Evolutionary conservation across 768 basidiomycete genomes (phyloP), one percentile per base, ranked within the genome.

Genomic region (Butyriboletus loyo): DNA sequence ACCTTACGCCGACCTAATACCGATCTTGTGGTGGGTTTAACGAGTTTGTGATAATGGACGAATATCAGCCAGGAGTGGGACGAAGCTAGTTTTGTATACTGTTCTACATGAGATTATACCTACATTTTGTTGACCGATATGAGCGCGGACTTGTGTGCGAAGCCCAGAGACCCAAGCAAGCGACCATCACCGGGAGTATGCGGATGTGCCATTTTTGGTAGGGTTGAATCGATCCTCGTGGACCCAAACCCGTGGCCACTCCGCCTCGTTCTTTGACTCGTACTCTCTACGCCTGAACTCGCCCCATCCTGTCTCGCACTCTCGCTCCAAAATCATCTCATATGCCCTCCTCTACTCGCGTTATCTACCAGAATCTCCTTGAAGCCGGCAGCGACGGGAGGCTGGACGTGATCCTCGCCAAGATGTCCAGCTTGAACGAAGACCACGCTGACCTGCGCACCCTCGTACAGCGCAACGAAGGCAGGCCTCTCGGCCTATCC

Each of bases 391-490:
- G 21, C 31, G 65, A 66, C 39, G 59, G 64, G 31, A 65, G 25
- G 25, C 50, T 70, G 22, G 52, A 59, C 0, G 41, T 62, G 27
- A 13, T 49, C 22, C 17, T 57, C 13, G 27, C 59, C 48, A 56
- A 52, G 15, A 56, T 69, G 59, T 45, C 62, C 4, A 40, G 46
- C 40, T 46, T 69, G 32, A 60, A 66, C 37, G 55, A 64, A 11
- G 69, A 69, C 34, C 31, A 55, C 36, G 4, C 49, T 25, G 55
- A 56, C 13, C 28, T 69, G 11, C 56, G 60, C 28, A 52, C 51
- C 19, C 31, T 69, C 47, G 57, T 69, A 3, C 60, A 68, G 41
- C 60, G 68, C 52, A 69, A 69, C 53, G 70, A 71, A 10, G 68
- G 69, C 17, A 67, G 62, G 15, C 53, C 70, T 40, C 64, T 69